phyloP scores from a whole-genome alignment of 2,329 filamentous ascomycete species.

The Fusarium avenaceum region DNA sequence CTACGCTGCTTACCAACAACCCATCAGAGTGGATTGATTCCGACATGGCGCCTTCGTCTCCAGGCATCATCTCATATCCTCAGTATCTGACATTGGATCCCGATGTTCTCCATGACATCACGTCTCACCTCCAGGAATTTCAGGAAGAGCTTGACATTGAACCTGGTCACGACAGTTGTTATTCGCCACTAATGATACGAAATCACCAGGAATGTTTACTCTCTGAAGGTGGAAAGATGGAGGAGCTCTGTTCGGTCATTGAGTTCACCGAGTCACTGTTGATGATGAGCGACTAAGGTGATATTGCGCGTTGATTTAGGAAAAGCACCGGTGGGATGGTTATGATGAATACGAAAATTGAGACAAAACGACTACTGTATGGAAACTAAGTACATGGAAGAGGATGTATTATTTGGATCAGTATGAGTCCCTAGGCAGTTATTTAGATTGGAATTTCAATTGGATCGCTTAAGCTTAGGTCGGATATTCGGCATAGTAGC shows the following conservation, averaged over 20 bases:
- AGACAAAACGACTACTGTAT: no score
- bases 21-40: constrained; percentile 46
- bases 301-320: not conserved
- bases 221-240: constrained; percentile 22
- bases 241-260: constrained; percentile 19
- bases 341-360: no score
- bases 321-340: not conserved
- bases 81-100: constrained; percentile 37
- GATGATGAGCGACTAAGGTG: not conserved
- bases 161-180: not conserved
- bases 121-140: constrained; percentile 21
- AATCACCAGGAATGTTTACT: constrained; percentile 39
- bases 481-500: not conserved
- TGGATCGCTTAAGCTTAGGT: not conserved
- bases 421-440: not conserved
- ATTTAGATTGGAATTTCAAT: not conserved
- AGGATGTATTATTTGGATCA: no score
- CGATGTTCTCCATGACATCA: constrained; percentile 36
- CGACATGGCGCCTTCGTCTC: not conserved
- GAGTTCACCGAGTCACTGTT: constrained; percentile 35
- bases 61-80: constrained; percentile 25
- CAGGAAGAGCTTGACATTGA: constrained; percentile 32
- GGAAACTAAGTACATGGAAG: no score
- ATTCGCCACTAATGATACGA: constrained; percentile 22
- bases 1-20: constrained; percentile 44